Base-by-base conservation (phyloP, 768 basidiomycete genomes). In the Rhodosporidiobolus odoratus region DNA sequence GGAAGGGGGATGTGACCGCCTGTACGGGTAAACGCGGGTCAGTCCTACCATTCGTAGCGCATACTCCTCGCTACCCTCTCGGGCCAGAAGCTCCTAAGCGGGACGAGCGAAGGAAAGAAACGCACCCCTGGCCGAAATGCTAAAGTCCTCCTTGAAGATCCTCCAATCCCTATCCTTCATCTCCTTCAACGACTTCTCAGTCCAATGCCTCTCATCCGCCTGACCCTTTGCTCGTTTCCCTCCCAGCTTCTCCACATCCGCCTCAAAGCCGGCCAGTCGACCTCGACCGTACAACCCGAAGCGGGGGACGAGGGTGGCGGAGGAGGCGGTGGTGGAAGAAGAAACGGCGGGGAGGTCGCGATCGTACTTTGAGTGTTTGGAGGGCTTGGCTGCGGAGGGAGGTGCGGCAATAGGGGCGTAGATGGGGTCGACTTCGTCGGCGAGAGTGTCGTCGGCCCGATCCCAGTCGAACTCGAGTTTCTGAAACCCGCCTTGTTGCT, bases 401-500 rank as follows among this genome's bases (percentile, higher is more conserved):
- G 59, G 58, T 13, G 63, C 65, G 50, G 66, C 62, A 60, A 59
- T 62, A 2, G 69, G 73, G 21, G 68, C 68, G 61, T 73, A 78
- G 57, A 76, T 58, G 1, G 77, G 77, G 67, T 78, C 79, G 50
- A 77, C 77, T 54, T 80, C 80, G 25, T 57, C 47, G 12, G 78
- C 82, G 77, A 90, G 88, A 21, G 96, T 99, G 79, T 99, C 96
- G 76, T 99, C 96, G 79, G 89, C 89, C 58, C 88, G 87, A 77
- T 95, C 93, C 96, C 96, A 99, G 79, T 98, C 96, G 77, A 99
- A 99, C n/a, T 95, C 91, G 78, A 98, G 92, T 81, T 95, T 95
- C 80, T 92, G 87, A 80, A 94, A 21, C 19, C 38, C 92, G 27
- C 37, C 48, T n/a, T n/a, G n/a, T n/a, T 78, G 90, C 86, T 90